Conservation (phyloP, 257 asterid genomes). For the Parsonsia alboflavescens region DNA sequence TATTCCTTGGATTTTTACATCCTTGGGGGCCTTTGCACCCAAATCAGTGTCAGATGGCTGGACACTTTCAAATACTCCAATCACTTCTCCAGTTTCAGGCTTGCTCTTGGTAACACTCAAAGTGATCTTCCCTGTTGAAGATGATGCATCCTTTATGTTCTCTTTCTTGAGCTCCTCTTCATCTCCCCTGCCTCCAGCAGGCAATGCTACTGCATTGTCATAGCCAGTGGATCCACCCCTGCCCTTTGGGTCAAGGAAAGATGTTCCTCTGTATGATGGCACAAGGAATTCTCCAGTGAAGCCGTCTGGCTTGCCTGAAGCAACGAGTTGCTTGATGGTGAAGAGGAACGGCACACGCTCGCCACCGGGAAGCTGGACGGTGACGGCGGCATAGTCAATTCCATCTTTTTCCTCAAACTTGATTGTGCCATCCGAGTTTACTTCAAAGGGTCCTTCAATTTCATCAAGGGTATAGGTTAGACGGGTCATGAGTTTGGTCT, state of each 20-base stretch:
- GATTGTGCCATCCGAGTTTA: slow-evolving; percentile 62
- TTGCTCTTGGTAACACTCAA: slow-evolving; percentile 74
- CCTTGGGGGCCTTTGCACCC: slow-evolving; percentile 93
- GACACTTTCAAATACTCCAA: slow-evolving; percentile 91
- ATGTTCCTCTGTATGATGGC: slow-evolving; percentile 95
- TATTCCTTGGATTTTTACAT: slow-evolving; percentile 88
- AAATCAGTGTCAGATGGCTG: slow-evolving; percentile 98
- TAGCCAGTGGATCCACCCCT: slow-evolving; percentile 98
- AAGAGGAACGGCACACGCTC: slow-evolving; percentile 97
- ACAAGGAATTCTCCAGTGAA: slow-evolving; percentile 75
- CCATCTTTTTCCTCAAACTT: slow-evolving; percentile 97
- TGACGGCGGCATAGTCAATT: slow-evolving; percentile 93
- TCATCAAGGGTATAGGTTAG: slow-evolving; percentile 95
- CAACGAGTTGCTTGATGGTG: slow-evolving; percentile 89
- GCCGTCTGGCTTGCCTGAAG: slow-evolving; percentile 74
- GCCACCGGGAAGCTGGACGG: slow-evolving; percentile 98
- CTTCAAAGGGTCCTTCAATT: slow-evolving; percentile 96
- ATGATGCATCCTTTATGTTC: slow-evolving; percentile 65
- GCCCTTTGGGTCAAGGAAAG: slow-evolving; percentile 99
- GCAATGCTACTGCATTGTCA: slow-evolving; percentile 95
- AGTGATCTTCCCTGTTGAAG: slow-evolving; percentile 74
- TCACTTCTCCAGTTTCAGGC: slow-evolving; percentile 93
- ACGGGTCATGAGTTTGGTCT: slow-evolving; percentile 97
- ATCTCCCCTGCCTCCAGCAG: slow-evolving; percentile 98
- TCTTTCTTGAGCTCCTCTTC: slow-evolving; percentile 95